Conservation (phyloP, 2,329 filamentous ascomycete species). For the Leptodontidium sp. region DNA sequence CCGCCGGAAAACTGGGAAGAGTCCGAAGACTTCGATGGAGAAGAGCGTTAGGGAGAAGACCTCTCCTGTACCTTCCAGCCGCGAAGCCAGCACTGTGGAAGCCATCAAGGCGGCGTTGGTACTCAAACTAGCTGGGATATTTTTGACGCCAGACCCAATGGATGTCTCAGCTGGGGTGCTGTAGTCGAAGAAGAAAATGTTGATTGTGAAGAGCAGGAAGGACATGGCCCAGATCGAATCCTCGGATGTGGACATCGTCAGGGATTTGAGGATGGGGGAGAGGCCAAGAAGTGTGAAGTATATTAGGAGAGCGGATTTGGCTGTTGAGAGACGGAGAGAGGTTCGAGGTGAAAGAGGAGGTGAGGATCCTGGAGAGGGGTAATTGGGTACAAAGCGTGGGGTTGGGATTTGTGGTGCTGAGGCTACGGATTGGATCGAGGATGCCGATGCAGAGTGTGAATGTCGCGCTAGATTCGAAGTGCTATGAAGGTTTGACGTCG, state of each 20-base stretch:
- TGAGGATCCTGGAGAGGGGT: constrained; percentile 41
- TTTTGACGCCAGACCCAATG: constrained; percentile 47
- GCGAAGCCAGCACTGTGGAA: constrained; percentile 89
- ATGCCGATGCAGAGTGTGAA: constrained; percentile 61
- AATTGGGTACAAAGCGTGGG: constrained; percentile 43
- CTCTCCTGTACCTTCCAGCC: constrained; percentile 87
- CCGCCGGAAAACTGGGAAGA: constrained; percentile 97
- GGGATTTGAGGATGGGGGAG: constrained; percentile 93
- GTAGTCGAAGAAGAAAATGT: constrained; percentile 98
- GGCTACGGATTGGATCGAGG: constrained; percentile 59
- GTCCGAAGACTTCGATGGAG: constrained; percentile 94
- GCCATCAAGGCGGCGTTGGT: constrained; percentile 98
- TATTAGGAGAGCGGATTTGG: constrained; percentile 92
- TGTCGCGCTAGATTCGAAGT: constrained; percentile 44
- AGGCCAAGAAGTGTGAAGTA: constrained; percentile 92
- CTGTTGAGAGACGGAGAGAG: constrained; percentile 75
- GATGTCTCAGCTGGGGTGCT: constrained; percentile 66
- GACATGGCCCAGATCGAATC: constrained; percentile 99
- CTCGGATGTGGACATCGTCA: constrained; percentile 90
- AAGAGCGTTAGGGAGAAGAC: constrained; percentile 96
- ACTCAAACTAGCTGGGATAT: constrained; percentile 70
- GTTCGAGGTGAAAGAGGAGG: constrained; percentile 50
- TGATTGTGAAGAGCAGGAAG: constrained; percentile 90
- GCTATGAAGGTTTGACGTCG: constrained; percentile 10
- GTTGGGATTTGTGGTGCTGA: constrained; percentile 35